Evolutionary conservation across 768 basidiomycete genomes (phyloP), one percentile per base, ranked within the genome.

Genomic region (Xerocomellus amylosporus): DNA sequence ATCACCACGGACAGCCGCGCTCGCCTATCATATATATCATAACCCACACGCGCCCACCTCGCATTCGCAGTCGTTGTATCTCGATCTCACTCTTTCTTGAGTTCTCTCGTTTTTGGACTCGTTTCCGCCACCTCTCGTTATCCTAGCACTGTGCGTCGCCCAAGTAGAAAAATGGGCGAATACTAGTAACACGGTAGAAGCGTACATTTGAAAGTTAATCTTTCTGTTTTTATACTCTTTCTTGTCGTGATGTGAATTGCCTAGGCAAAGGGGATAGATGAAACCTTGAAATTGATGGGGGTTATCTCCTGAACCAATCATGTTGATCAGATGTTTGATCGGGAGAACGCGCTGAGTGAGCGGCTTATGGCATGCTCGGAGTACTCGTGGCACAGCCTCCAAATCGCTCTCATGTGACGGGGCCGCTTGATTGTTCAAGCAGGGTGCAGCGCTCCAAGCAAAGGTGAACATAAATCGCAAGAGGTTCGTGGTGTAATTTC

Each of bases 121-220:
- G 34, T 46, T 38, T 38, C 14, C 2, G 4, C 26, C 28, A 30
- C 20, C 48, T 46, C 15, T 46, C 19, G 26, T 45, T 48, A 34
- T 33, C 22, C 34, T 46, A 12, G 13, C 20, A 12, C 15, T 8
- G 42, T 53, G 34, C 40, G 22, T 30, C 22, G 30, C 38, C 12
- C 2, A 41, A 31, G 31, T 40, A 53, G 49, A 19, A 19, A 40
- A 22, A 41, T 20, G 47, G 52, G 40, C 38, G 17, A 14, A n/a
- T 19, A 33, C 31, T 33, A 33, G 31, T 48, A 22, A n/a, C 8
- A 5, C 33, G 37, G 34, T 47, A 48, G 36, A 56, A n/a, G 4
- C 46, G 46, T 56, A 49, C 13, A 56, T 37, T 30, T 38, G 44
- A 8, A 55, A 54, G 38, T 28, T 40, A 45, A 51, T 54, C 15